Conservation (phyloP, 1,139 yeast genomes). For the Taphrina deformans region DNA sequence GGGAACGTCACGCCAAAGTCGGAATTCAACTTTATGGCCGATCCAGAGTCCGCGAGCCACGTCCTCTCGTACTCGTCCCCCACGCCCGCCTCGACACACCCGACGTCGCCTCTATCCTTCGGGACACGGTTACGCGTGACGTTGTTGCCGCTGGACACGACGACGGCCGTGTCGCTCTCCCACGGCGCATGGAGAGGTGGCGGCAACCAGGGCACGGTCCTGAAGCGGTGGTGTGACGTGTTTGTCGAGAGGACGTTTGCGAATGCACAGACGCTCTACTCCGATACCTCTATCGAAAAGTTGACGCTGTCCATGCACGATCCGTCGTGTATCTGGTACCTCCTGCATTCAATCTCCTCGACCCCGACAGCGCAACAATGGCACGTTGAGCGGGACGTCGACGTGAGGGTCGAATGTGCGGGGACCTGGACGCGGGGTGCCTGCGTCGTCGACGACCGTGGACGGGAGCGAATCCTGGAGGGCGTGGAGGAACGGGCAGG, state of each 20-base stretch:
- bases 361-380: constrained; percentile 45
- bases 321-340: constrained; percentile 41
- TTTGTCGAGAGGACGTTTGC: constrained; percentile 47
- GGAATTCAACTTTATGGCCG: constrained; percentile 50
- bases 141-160: constrained; percentile 49
- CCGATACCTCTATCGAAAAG: constrained; percentile 35
- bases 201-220: constrained; percentile 35
- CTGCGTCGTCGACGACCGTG: constrained; percentile 47
- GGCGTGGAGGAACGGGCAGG: constrained; percentile 34
- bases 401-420: constrained; percentile 48
- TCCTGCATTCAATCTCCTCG: constrained; percentile 44
- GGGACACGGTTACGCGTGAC: constrained; percentile 40
- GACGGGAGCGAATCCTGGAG: constrained; percentile 39
- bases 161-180: constrained; percentile 44
- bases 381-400: constrained; percentile 42
- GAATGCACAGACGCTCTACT: constrained; percentile 41
- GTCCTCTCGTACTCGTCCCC: constrained; percentile 46
- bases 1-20: constrained; percentile 51
- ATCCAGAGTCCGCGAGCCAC: constrained; percentile 48
- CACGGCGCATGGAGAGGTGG: constrained; percentile 37
- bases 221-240: constrained; percentile 45
- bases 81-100: constrained; percentile 43
- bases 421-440: constrained; percentile 49
- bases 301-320: constrained; percentile 46
- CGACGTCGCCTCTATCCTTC: constrained; percentile 28